Conservation (phyloP, 2,329 filamentous ascomycete genomes). For the Talaromyces funiculosus region DNA sequence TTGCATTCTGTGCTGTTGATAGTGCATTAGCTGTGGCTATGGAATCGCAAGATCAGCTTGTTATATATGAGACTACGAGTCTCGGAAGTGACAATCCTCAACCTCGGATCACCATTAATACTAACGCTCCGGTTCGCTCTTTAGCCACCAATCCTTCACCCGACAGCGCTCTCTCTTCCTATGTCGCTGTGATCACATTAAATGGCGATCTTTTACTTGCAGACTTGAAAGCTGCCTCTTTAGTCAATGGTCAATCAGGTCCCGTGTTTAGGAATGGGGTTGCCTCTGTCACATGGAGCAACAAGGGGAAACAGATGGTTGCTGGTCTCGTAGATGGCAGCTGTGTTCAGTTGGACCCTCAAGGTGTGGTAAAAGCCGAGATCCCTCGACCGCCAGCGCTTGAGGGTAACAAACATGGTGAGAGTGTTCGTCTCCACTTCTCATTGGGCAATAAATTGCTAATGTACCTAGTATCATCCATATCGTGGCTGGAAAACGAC, state of each 20-base stretch:
- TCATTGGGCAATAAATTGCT: not conserved
- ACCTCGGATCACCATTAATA: conserved; percentile 68
- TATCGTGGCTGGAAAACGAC: conserved; percentile 85
- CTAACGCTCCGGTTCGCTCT: conserved; percentile 67
- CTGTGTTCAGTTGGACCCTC: conserved; percentile 74
- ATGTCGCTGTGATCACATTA: conserved; percentile 73
- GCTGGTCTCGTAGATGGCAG: conserved; percentile 78
- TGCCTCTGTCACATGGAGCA: conserved; percentile 85
- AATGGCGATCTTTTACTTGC: conserved; percentile 79
- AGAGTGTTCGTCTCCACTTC: conserved; percentile 24
- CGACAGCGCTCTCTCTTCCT: conserved; percentile 51
- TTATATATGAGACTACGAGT: conserved; percentile 70
- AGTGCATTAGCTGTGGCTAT: conserved; percentile 76
- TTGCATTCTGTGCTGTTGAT: conserved; percentile 88
- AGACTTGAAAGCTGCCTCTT: conserved; percentile 63
- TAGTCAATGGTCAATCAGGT: conserved; percentile 56
- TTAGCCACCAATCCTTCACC: conserved; percentile 74
- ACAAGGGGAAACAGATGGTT: conserved; percentile 84
- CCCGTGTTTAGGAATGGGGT: conserved; percentile 66
- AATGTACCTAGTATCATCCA: conserved; percentile 56
- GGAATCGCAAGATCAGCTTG: conserved; percentile 72
- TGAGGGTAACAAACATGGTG: conserved; percentile 60
- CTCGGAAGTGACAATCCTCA: conserved; percentile 62
- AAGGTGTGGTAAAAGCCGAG: conserved; percentile 68
- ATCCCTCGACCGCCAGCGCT: conserved; percentile 72